Base-by-base conservation (phyloP, 1,284 basidiomycete species). In the Mrakiaceae sp. region DNA sequence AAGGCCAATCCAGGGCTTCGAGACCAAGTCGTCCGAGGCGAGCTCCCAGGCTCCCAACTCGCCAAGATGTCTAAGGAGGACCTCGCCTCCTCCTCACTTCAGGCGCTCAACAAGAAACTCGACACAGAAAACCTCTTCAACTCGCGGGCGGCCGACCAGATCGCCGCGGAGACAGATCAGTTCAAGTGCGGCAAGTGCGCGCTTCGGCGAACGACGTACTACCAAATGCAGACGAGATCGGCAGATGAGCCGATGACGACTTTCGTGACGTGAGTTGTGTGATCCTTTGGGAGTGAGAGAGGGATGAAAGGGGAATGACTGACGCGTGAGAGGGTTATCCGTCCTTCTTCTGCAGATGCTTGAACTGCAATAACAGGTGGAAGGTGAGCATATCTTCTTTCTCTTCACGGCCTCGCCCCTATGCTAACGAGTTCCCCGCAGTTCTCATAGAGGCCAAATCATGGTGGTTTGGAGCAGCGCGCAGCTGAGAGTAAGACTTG, bases 121-220 rank as follows among this genome's bases (percentile, higher is more conserved):
- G 83, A 84, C 64, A 84, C 88, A 70, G 85, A 90, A 66, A 98
- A 98, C 73, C 77, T 98, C 58, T 90, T 93, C 81, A 89, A 93
- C 62, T 87, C 94, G 2, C 84, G 96, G 14, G 90, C 88, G 3
- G 95, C 94, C 0, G 90, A 83, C 12, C 88, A 94, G 69, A 87
- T 85, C 65, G 84, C 90, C 67, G 74, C 95, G 12, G 95, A 98
- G 76, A 99, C 96, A 0, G 92, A 95, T 70, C 92, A 92, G 1
- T 99, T 99, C 87, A 92, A 98, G 75, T 99, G 96, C 73, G 82
- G 84, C 16, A 84, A 90, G 71, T 99, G 95, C 84, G 90, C 90
- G 70, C 86, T 90, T 80, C 79, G 89, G 70, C 90, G 92, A 78
- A 92, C 90, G 71, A 84, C 88, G 58, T 96, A 96, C 73, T 88